A percentile compares a stretch with the other conserved stretches of the same genome.
Conservation (phyloP, 139 green algal species). For the Closterium sp. region DNA sequence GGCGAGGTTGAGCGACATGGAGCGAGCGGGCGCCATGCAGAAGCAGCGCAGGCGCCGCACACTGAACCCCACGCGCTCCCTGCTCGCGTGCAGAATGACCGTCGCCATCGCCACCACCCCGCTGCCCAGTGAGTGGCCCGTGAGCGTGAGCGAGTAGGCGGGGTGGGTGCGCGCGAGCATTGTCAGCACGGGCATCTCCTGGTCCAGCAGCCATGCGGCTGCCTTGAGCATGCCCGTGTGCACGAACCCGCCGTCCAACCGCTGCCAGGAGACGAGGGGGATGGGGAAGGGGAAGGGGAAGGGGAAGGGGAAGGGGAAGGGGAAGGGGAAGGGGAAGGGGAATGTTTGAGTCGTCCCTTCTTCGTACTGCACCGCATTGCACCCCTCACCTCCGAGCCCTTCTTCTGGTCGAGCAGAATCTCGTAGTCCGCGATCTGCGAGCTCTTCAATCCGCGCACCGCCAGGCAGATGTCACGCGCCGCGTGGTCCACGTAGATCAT, state of each 20-base stretch:
- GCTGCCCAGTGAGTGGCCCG: constrained; percentile 32
- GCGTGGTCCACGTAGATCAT: constrained; percentile 45
- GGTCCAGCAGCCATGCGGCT: constrained; percentile 23
- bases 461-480: constrained; percentile 11
- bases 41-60: background rate
- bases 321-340: too few relatives aligned
- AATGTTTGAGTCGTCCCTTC: too few relatives aligned
- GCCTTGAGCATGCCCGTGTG: constrained; percentile 26
- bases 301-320: background rate
- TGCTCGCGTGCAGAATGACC: constrained; percentile 26
- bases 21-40: constrained; percentile 13
- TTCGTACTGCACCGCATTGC: background rate
- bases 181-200: constrained; percentile 12
- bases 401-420: constrained; percentile 33
- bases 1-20: constrained; percentile 33
- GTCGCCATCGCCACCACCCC: constrained; percentile 28
- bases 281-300: background rate
- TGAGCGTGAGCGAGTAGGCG: constrained; percentile 31
- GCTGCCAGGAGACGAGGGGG: background rate
- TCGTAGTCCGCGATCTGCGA: constrained; percentile 16
- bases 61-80: background rate
- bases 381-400: constrained; percentile 26
- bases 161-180: background rate
- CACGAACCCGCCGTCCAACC: constrained; percentile 36
- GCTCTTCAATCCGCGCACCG: constrained; percentile 14